phyloP scores from a whole-genome alignment of 495 filamentous ascomycete genomes.

The Penicillium cosmopolitanum region DNA sequence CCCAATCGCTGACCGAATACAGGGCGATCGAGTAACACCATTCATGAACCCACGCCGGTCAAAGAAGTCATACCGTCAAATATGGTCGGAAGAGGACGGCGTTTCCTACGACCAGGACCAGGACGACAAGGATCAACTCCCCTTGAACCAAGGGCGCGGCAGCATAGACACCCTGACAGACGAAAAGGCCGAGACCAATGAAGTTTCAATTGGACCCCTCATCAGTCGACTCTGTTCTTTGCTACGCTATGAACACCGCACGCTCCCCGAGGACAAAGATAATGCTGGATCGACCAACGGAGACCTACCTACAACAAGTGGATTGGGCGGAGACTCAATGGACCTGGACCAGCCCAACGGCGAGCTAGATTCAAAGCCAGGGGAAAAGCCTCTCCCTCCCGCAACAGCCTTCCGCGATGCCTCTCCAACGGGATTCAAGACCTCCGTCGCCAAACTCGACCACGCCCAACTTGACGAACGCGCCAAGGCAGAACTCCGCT shows the following conservation, averaged over 20 bases:
- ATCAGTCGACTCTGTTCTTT: constrained; percentile 80
- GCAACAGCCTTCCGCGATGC: constrained; percentile 80
- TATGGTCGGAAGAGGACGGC: constrained; percentile 94
- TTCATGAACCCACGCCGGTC: constrained; percentile 88
- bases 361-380: constrained; percentile 49
- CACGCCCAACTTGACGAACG: constrained; percentile 86
- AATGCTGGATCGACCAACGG: constrained; percentile 55
- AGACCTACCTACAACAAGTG: constrained; percentile 46
- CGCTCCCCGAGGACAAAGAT: constrained; percentile 61
- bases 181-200: constrained; percentile 80
- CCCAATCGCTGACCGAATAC: constrained; percentile 14
- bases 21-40: constrained; percentile 78
- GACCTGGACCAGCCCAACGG: constrained; percentile 46
- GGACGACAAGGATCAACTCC: constrained; percentile 62
- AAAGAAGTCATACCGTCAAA: constrained; percentile 80
- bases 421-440: constrained; percentile 59
- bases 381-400: constrained; percentile 59
- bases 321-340: constrained; percentile 60
- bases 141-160: constrained; percentile 81
- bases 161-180: constrained; percentile 85
- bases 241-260: constrained; percentile 80
- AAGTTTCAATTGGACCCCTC: constrained; percentile 86
- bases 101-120: constrained; percentile 65
- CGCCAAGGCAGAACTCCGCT: constrained; percentile 86
- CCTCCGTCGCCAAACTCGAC: constrained; percentile 67